Conservation (phyloP, 768 basidiomycete genomes). For the Mycena vulgaris region DNA sequence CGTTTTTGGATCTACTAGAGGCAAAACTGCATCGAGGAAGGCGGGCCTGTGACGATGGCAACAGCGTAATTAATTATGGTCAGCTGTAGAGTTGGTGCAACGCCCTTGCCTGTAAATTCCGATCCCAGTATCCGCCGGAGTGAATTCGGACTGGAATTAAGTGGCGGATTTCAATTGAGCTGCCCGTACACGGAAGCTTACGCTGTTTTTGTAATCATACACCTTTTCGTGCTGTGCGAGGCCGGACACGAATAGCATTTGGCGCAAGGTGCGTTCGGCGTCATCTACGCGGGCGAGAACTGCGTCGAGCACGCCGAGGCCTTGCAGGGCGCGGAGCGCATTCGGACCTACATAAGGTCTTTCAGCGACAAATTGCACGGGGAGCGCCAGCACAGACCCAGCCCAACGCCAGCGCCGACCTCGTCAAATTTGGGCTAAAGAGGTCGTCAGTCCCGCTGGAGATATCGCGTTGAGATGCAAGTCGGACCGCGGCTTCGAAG, state of each 20-base stretch:
- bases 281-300: conserved; percentile 57
- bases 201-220: conserved; percentile 52
- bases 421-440: conserved; percentile 63
- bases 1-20: conserved; percentile 56
- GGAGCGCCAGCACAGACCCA: conserved; percentile 52
- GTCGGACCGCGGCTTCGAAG: conserved; percentile 67
- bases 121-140: conserved; percentile 55
- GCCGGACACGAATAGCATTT: conserved; percentile 62
- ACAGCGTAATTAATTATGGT: conserved; percentile 7
- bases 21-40: conserved; percentile 65
- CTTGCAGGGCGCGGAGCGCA: conserved; percentile 60
- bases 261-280: conserved; percentile 45
- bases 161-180: background rate
- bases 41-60: conserved; percentile 56
- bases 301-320: conserved; percentile 60
- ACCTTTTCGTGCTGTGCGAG: conserved; percentile 58
- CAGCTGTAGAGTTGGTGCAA: conserved; percentile 4
- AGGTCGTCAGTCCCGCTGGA: conserved; percentile 8
- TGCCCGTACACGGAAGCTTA: conserved; percentile 40
- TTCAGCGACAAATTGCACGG: background rate
- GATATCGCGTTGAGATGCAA: background rate
- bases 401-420: conserved; percentile 69
- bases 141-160: conserved; percentile 47
- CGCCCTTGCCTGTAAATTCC: conserved; percentile 61
- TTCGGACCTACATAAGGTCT: conserved; percentile 58